These are phyloP conservation scores for Cytospora piceae DNA, from an alignment of 2,329 filamentous ascomycete genomes.

Conservation along the genomic window DNA sequence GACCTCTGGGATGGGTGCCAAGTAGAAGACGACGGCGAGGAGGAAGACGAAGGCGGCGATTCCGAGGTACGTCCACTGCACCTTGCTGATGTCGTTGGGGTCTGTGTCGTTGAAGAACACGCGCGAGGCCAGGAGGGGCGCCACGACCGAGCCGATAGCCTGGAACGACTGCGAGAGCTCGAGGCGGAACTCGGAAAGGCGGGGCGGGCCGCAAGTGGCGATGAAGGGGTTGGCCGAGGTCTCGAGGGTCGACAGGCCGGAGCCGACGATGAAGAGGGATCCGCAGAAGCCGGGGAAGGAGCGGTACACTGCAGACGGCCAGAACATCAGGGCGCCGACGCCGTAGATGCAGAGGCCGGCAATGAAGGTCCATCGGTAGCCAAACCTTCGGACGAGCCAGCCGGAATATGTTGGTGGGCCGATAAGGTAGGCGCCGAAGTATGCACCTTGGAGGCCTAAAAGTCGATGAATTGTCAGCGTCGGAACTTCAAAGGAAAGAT, in stretches of 20 bases:
- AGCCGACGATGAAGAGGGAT: slow-evolving; percentile 71
- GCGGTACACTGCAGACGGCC: slow-evolving; percentile 58
- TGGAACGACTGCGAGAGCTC: slow-evolving; percentile 77
- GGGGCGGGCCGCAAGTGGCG: slow-evolving; percentile 58
- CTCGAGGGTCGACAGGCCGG: slow-evolving; percentile 72
- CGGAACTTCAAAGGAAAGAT: too few relatives aligned
- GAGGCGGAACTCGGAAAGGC: slow-evolving; percentile 71
- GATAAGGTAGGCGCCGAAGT: slow-evolving; percentile 57
- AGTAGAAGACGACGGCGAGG: slow-evolving; percentile 66
- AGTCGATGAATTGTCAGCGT: slow-evolving; percentile 7
- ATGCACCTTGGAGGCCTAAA: slow-evolving; percentile 36
- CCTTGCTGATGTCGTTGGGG: slow-evolving; percentile 60
- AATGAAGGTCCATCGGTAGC: slow-evolving; percentile 67
- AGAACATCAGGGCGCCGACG: slow-evolving; percentile 55
- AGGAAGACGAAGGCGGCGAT: slow-evolving; percentile 71
- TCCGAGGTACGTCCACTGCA: slow-evolving; percentile 75
- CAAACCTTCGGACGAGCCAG: slow-evolving; percentile 64
- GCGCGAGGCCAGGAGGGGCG: slow-evolving; percentile 70
- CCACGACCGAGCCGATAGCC: slow-evolving; percentile 70
- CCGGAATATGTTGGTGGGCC: slow-evolving; percentile 67
- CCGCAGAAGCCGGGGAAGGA: slow-evolving; percentile 75
- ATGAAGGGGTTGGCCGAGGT: slow-evolving; percentile 76
- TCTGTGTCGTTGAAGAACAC: slow-evolving; percentile 69
- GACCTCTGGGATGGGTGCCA: slow-evolving; percentile 70
- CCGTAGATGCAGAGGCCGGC: slow-evolving; percentile 68